Evolutionary conservation across 2,329 filamentous ascomycete species (phyloP), one percentile per base, ranked within the genome.

Genomic region (Fusarium cicatricum): DNA sequence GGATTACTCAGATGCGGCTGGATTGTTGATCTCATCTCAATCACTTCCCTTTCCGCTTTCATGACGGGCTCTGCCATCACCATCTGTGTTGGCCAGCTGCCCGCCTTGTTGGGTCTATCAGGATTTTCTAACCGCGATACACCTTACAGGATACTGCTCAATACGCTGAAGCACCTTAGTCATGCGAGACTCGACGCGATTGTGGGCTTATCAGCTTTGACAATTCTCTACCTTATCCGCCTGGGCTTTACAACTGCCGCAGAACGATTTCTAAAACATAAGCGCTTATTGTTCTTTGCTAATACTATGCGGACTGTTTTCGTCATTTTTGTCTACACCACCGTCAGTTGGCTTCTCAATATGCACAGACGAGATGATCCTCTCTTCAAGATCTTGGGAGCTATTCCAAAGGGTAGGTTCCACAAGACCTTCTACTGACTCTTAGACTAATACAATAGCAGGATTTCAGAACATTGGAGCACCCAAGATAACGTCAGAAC

Each of bases 11-110:
- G 93, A 40, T 84, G 88, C 32, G 94, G 95, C 6, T 96, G 92
- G 86, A 88, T 98, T 44, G 92, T 97, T 41, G 92, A 98, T 64
- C 85, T 97, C 69, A 97, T 98, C 67, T 91, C 95, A 1, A 85
- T 97, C 51, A 88, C 92, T 2, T 91, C 93, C 0, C 91, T 98
- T 48, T 93, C 91, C 0, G 92, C 95, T 3, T 98, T 97, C 79
- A 97, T 98, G 90, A 98, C 95, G 0, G 94, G 94, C 3, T 97
- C 94, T 5, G 92, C 94, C 48, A 84, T 99, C 74, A 96, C 85
- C 68, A 98, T 99, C 70, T 87, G 85, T 14, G 84, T 86, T 19
- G 93, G 95, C 29, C 95, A 99, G 74, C 82, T 97, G 5, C 89
- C 91, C 1, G 83, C 84, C 2, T 78, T 98, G 73, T 84, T 99